These are phyloP conservation scores for Gossypium bickii DNA, from an alignment of 345 rosid genomes.

Conservation along the genomic window DNA sequence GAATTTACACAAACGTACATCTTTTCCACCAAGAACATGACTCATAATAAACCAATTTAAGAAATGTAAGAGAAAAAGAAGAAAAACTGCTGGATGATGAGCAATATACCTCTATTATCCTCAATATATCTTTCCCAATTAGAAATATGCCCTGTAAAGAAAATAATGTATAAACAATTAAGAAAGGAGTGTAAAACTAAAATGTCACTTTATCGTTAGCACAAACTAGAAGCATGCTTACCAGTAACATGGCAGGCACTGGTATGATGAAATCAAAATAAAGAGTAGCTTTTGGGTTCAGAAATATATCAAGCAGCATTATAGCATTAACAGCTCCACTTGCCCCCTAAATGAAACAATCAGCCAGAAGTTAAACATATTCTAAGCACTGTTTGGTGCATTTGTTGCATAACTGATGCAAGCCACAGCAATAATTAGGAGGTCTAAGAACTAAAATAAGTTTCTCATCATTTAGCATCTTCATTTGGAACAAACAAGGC, in stretches of 20 bases:
- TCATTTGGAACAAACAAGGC: neutral
- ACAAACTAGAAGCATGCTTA: conserved; percentile 31
- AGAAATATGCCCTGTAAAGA: conserved; percentile 59
- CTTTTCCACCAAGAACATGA: neutral
- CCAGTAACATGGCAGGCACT: conserved; percentile 81
- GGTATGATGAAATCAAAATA: conserved; percentile 68
- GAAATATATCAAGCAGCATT: conserved; percentile 79
- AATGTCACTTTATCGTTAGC: neutral
- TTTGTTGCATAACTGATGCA: neutral
- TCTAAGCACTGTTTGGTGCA: neutral
- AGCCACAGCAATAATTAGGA: neutral
- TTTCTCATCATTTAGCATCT: neutral
- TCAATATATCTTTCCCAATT: conserved; percentile 61
- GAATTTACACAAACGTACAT: too few species aligned
- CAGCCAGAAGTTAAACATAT: conserved; percentile 2
- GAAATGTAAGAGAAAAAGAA: neutral
- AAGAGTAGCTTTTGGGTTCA: conserved; percentile 69
- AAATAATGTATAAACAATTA: neutral
- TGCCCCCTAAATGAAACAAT: conserved; percentile 55
- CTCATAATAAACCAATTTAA: neutral
- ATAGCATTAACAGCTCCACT: conserved; percentile 95
- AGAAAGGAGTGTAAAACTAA: neutral
- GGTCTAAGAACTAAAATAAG: neutral
- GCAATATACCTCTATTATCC: conserved; percentile 58
- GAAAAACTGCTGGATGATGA: neutral